Base-by-base conservation (phyloP, 345 rosid genomes). In the Rhizophora apiculata region DNA sequence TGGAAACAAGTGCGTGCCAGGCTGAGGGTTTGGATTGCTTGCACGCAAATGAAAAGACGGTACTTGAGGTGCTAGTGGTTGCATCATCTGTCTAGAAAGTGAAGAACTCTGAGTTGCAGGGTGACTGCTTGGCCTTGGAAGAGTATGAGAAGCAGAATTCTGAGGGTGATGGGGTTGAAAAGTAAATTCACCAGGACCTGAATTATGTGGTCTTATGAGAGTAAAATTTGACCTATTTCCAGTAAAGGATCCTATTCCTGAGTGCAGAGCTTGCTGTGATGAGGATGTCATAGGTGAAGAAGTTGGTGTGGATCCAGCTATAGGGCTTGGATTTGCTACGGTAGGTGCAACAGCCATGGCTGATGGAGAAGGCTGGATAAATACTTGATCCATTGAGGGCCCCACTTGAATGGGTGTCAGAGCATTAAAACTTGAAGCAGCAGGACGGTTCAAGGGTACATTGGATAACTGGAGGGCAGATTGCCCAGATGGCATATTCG, bases 111-210 rank as follows among this genome's bases (percentile, higher is more conserved):
- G 75, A 62, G 58, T 58, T 37, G 60, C 65, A 24, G 79, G 74
- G 54, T 75, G 90, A 68, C 69, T 68, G 70, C 65, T 80, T 49
- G 77, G 81, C 69, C 89, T 82, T 20, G 82, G 74, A 76, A 81
- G 62, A 67, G 81, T 72, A 24, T 79, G 85, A 55, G 79, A 49
- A 54, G 77, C 68, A 27, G 72, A 52, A 68, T 76, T 77, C 49
- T 73, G 90, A 16, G 70, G 75, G 49, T 58, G 85, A 26, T 79
- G 86, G 62, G 77, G 82, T 58, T 65, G 89, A 75, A 88, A 91
- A 29, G 87, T 86, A 32, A 89, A 91, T 77, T 87, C 93, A 43
- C 79, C 83, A 20, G 69, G 74, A 76, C 70, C 79, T 13, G 90
- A 78, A 56, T 74, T 48, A 19, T 80, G 77, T 31, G 75, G 81